Base-by-base conservation (phyloP, 2,329 filamentous ascomycete genomes). In the Pseudocercospora fijiensis region DNA sequence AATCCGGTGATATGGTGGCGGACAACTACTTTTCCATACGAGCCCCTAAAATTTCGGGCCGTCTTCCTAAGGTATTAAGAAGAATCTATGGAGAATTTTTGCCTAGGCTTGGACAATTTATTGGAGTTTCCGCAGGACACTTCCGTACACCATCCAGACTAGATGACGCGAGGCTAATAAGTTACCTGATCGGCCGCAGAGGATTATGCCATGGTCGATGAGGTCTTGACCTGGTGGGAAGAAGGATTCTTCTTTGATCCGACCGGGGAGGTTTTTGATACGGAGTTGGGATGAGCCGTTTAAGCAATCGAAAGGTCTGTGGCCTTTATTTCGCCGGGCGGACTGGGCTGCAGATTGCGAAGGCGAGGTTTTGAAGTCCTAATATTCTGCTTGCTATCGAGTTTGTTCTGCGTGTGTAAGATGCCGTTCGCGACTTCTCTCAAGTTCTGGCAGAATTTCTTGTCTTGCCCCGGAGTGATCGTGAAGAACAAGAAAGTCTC, bases 21-120 rank as follows among this genome's bases (percentile, higher is more conserved):
- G 69, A 59, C 71, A 72, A 7, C 70, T 66, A 33, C 61, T 62
- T 67, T 79, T 80, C 79, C 80, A 82, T 60, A 18, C 78, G 75
- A 20, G 80, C 77, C 2, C 77, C 79, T 7, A 82, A 74, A 26
- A 79, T 74, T 37, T 78, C 75, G 20, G 74, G 65, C 63, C 58
- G 68, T 33, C 66, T 71, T n/a, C 64, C 74, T 43, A 67, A 60
- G 49, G 61, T 24, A 3, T 73, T 73, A 3, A 3, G 74, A 72
- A 26, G 76, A 74, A 1, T 73, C 67, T 22, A 77, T 70, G 13
- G 80, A 61, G 66, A 79, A 80, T 6, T 73, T 71, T 58, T 82
- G 69, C 55, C 80, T n/a, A 82, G 52, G 81, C 80, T 1, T 78
- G 79, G 5, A 82, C 80, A 4, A 79, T 74, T 64, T 82, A 79